These are phyloP conservation scores for Suillus brevipes DNA, from an alignment of 768 basidiomycete genomes.

Conservation along the genomic window DNA sequence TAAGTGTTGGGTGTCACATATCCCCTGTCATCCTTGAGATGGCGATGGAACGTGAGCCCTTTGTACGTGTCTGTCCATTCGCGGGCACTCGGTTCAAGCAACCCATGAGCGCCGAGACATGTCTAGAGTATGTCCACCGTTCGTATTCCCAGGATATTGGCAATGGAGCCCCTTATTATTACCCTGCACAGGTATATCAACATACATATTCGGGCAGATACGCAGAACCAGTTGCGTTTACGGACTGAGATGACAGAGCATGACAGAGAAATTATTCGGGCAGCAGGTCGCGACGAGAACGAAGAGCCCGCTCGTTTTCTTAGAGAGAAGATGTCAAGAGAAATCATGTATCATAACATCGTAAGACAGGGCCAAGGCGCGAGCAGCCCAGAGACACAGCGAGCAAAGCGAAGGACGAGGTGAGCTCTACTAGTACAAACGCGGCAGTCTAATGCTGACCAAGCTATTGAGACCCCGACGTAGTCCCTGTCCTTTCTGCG, in stretches of 20 bases:
- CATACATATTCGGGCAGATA: slow-evolving; percentile 17
- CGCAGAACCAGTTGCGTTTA: slow-evolving; percentile 17
- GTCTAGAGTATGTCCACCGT: background rate
- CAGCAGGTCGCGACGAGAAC: background rate
- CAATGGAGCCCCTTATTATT: background rate
- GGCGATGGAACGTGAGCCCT: background rate
- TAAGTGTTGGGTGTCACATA: background rate
- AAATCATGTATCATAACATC: background rate
- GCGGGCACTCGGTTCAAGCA: background rate
- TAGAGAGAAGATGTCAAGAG: background rate
- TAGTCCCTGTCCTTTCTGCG: background rate
- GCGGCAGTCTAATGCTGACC: background rate
- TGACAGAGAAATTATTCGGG: slow-evolving; percentile 14
- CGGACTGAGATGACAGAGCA: slow-evolving; percentile 19
- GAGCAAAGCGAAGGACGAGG: background rate
- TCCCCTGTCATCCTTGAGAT: background rate
- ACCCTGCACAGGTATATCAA: slow-evolving; percentile 9
- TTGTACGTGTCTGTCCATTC: background rate
- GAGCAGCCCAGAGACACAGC: background rate
- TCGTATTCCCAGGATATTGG: background rate
- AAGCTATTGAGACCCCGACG: background rate
- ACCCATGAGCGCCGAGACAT: background rate
- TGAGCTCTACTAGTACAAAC: no score
- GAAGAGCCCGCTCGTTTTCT: background rate
- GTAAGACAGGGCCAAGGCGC: background rate